Percentiles rank a stretch among this genome's conserved stretches.
phyloP scores from a whole-genome alignment of 257 asterid genomes.

The Rubia yunnanensis region DNA sequence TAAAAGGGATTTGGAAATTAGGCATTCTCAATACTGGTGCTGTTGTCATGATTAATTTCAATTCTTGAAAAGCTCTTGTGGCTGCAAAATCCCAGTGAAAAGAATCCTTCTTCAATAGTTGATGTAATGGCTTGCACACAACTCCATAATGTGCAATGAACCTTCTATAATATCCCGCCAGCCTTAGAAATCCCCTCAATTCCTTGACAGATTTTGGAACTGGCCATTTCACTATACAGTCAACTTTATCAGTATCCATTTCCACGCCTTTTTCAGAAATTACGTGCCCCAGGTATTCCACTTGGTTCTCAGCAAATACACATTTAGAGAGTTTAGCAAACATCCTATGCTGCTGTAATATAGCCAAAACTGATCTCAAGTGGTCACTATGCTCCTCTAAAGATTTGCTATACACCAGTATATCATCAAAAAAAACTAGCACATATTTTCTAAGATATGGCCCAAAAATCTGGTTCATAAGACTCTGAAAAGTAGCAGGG shows the following conservation, averaged over 20 bases:
- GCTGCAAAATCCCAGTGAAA: background rate
- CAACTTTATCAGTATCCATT: too few relatives aligned
- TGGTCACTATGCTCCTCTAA: background rate
- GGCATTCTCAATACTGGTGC: too few relatives aligned
- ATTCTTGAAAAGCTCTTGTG: too few relatives aligned
- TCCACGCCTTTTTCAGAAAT: background rate
- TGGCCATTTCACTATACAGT: background rate
- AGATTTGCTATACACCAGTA: background rate
- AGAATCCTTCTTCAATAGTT: background rate
- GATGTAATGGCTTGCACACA: background rate
- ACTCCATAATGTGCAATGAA: too few relatives aligned
- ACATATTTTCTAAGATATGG: background rate
- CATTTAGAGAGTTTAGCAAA: background rate
- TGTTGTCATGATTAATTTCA: too few relatives aligned
- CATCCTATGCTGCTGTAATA: background rate
- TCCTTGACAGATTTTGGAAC: background rate
- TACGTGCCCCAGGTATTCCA: background rate
- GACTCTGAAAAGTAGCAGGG: background rate
- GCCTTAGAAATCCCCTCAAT: background rate
- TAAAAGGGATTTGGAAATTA: too few relatives aligned
- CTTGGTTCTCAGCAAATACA: background rate
- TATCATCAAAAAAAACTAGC: background rate
- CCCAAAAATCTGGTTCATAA: background rate
- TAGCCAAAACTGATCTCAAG: background rate
- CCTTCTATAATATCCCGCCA: background rate